Percentiles rank a stretch among this genome's conserved stretches.
Evolutionary conservation across 2,329 filamentous ascomycete species (phyloP).

Genomic region (Trichoderma gracile): DNA sequence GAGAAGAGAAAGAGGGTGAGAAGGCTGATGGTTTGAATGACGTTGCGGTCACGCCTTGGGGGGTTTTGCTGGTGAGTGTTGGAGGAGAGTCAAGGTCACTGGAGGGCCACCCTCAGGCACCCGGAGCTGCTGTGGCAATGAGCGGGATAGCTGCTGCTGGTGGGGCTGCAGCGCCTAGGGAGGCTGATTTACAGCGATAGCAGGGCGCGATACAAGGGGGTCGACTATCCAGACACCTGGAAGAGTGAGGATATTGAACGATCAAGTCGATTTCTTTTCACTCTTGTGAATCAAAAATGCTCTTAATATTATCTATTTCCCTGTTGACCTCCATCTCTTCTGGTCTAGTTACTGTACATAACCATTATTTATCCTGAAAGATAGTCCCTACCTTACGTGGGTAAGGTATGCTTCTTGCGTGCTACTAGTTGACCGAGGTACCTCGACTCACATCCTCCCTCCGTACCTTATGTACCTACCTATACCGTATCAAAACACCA

Average conservation of each 20-base stretch:
- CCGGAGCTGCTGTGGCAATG: slow-evolving; percentile 24
- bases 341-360: too few species aligned
- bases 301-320: too few species aligned
- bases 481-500: too few species aligned
- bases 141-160: neutral
- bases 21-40: slow-evolving; percentile 31
- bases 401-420: too few species aligned
- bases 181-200: slow-evolving; percentile 4
- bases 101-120: slow-evolving; percentile 13
- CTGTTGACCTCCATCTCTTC: too few species aligned
- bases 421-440: too few species aligned
- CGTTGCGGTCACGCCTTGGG: slow-evolving; percentile 35
- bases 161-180: slow-evolving; percentile 18
- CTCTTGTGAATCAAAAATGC: too few species aligned
- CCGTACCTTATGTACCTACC: too few species aligned
- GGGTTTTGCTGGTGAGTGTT: neutral
- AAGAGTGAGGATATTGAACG: neutral
- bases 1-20: slow-evolving; percentile 7
- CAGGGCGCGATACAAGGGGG: neutral
- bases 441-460: too few species aligned
- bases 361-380: too few species aligned
- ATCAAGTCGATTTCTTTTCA: too few species aligned
- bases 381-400: too few species aligned
- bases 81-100: slow-evolving; percentile 26
- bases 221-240: neutral